Evolutionary conservation across 768 basidiomycete genomes (phyloP), one percentile per base, ranked within the genome.

Genomic region (Macrocybe gigantea): DNA sequence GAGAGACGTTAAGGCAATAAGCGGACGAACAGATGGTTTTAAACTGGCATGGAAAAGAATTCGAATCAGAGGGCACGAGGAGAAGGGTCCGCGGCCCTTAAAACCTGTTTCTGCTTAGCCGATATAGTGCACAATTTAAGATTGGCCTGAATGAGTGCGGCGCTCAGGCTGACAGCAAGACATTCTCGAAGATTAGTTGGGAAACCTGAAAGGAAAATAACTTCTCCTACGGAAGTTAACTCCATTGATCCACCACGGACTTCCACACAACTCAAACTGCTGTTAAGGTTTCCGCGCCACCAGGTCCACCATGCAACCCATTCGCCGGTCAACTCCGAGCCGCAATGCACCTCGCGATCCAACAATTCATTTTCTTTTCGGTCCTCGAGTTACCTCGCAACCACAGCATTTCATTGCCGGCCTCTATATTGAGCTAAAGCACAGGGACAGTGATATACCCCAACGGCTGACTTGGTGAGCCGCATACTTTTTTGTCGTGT

Each of bases 21-120:
- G 59, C 49, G 55, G 60, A 45, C 53, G 56, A 60, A 52, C 53
- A 58, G 60, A 56, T 56, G 60, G 57, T 59, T 72, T 77, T 76
- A 79, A 75, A 79, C 78, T 75, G 75, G 71, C 64, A 76, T 66
- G 66, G 68, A 74, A 80, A 75, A 79, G 77, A 78, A 80, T 73
- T 78, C 73, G 74, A 76, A 78, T 66, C 71, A 68, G 61, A 68
- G 76, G 77, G 64, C 80, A 85, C 80, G 82, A 83, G 82, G 81
- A 77, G 68, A 68, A 57, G 69, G 67, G 66, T 75, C 74, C 74
- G 75, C 75, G 74, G 75, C 71, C 71, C 71, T 72, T 72, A 64
- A 68, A 67, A 62, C 60, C 60, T 54, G 54, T 61, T 55, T 60
- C 66, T 59, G 61, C 64, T 72, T 73, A 69, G 71, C 70, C 68